Percentiles rank a stretch among this genome's conserved stretches.
phyloP scores from a whole-genome alignment of 768 basidiomycete species.

The Suillus spraguei region DNA sequence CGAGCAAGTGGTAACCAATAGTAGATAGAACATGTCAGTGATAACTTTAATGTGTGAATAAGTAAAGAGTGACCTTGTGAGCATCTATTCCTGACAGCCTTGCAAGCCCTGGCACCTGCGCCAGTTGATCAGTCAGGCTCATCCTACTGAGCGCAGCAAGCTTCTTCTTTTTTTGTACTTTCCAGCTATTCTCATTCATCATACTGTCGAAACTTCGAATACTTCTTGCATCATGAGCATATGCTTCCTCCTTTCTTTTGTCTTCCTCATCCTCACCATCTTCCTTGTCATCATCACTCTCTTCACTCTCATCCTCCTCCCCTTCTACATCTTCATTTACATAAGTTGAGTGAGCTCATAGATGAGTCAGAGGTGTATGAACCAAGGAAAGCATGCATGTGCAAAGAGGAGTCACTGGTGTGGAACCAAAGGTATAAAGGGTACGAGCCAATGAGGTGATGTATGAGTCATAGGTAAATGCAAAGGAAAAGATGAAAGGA shows the following conservation, averaged over 20 bases:
- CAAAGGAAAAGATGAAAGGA: too few relatives aligned
- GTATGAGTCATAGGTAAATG: too few relatives aligned
- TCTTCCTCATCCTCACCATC: constrained; percentile 43
- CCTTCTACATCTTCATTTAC: constrained; percentile 15
- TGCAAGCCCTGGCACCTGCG: constrained; percentile 65
- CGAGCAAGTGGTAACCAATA: too few relatives aligned
- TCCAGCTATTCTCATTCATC: constrained; percentile 52
- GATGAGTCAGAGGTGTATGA: too few relatives aligned
- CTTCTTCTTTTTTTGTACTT: constrained; percentile 24
- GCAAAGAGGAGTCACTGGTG: too few relatives aligned
- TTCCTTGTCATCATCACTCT: constrained; percentile 27
- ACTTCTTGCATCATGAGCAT: constrained; percentile 63
- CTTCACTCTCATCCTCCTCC: constrained; percentile 33
- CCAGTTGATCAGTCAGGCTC: constrained; percentile 81
- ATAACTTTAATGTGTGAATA: constrained; percentile 2
- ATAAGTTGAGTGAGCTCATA: constrained; percentile 34
- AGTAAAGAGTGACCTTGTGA: constrained; percentile 33
- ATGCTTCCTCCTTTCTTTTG: constrained; percentile 38
- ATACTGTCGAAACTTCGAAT: constrained; percentile 88
- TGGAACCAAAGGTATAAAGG: too few relatives aligned
- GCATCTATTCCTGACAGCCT: constrained; percentile 41
- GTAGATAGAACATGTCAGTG: background rate
- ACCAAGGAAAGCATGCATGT: too few relatives aligned
- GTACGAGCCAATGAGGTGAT: too few relatives aligned
- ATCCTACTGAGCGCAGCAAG: constrained; percentile 45